These are phyloP conservation scores for Tolypocladium amazonense DNA, from an alignment of 2,329 filamentous ascomycete species.

Conservation along the genomic window DNA sequence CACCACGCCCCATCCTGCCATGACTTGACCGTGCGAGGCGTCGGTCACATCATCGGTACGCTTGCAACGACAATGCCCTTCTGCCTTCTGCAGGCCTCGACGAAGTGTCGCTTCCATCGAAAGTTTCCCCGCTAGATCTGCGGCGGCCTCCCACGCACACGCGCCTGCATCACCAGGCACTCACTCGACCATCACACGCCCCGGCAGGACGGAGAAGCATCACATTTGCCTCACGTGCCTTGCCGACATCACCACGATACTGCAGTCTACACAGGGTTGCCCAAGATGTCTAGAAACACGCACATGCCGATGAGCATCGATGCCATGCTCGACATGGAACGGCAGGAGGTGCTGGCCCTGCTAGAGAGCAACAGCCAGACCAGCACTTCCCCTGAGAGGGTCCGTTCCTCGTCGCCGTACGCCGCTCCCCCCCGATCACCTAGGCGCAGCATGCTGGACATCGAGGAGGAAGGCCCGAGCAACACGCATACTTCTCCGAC, in stretches of 20 bases:
- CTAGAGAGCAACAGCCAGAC: conserved; percentile 40
- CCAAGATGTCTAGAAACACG: conserved; percentile 20
- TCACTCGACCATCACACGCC: background rate
- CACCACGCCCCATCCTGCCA: background rate
- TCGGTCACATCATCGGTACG: background rate
- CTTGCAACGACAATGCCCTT: conserved; percentile 3
- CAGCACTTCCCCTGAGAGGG: conserved; percentile 22
- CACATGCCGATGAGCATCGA: conserved; percentile 60
- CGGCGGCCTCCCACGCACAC: background rate
- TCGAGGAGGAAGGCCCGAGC: conserved; percentile 28
- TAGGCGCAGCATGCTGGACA: conserved; percentile 57
- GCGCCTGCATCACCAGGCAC: background rate
- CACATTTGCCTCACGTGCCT: background rate
- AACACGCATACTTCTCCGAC: conserved; percentile 18
- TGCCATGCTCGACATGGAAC: conserved; percentile 66
- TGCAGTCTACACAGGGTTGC: background rate
- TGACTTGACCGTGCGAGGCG: background rate
- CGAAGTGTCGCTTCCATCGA: conserved; percentile 1
- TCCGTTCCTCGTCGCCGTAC: conserved; percentile 43
- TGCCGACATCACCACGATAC: background rate
- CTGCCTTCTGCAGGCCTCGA: background rate
- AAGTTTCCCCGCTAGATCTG: background rate
- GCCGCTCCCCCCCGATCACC: conserved; percentile 50
- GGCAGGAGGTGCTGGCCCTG: conserved; percentile 59
- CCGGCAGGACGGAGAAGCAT: background rate